phyloP scores from a whole-genome alignment of 2,329 filamentous ascomycete genomes.

The Trichoderma sp. region DNA sequence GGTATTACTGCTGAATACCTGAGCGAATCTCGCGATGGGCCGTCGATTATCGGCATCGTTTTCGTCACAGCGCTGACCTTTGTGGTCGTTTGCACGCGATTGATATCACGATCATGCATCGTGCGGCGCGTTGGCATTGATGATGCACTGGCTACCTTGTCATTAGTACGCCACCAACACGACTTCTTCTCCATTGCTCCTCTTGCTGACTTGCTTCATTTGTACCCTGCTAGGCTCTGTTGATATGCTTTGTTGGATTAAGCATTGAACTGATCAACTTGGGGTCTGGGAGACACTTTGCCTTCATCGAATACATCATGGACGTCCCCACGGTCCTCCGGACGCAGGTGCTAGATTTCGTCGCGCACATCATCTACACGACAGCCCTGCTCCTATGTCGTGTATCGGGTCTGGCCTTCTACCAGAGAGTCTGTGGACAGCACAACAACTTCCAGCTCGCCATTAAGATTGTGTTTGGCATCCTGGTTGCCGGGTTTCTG shows the following conservation, averaged over 20 bases:
- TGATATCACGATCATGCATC: slow-evolving; percentile 36
- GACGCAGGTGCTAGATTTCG: slow-evolving; percentile 48
- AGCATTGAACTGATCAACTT: slow-evolving; percentile 44
- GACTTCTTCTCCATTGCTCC: not conserved
- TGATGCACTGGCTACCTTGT: slow-evolving; percentile 36
- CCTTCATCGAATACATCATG: slow-evolving; percentile 47
- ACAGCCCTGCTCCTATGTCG: slow-evolving; percentile 48
- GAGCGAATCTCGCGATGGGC: slow-evolving; percentile 35
- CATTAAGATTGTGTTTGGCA: slow-evolving; percentile 36
- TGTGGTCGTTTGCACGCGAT: slow-evolving; percentile 34
- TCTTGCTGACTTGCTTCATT: not conserved
- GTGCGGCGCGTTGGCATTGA: slow-evolving; percentile 39
- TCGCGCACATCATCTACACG: slow-evolving; percentile 51
- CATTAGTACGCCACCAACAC: slow-evolving; percentile 31
- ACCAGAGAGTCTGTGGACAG: slow-evolving; percentile 43
- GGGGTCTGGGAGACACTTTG: slow-evolving; percentile 47
- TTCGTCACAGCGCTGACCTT: slow-evolving; percentile 36
- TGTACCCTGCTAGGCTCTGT: slow-evolving; percentile 29
- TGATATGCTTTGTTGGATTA: slow-evolving; percentile 44
- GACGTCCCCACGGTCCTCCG: slow-evolving; percentile 38
- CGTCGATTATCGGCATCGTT: slow-evolving; percentile 40
- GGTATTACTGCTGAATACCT: slow-evolving; percentile 35
- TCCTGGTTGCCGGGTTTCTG: slow-evolving; percentile 43
- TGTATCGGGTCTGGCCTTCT: slow-evolving; percentile 51
- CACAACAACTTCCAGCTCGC: slow-evolving; percentile 35